A percentile compares a stretch with the other conserved stretches of the same genome.
Conservation (phyloP, 2,329 filamentous ascomycete genomes). For the Shiraia bambusicola region DNA sequence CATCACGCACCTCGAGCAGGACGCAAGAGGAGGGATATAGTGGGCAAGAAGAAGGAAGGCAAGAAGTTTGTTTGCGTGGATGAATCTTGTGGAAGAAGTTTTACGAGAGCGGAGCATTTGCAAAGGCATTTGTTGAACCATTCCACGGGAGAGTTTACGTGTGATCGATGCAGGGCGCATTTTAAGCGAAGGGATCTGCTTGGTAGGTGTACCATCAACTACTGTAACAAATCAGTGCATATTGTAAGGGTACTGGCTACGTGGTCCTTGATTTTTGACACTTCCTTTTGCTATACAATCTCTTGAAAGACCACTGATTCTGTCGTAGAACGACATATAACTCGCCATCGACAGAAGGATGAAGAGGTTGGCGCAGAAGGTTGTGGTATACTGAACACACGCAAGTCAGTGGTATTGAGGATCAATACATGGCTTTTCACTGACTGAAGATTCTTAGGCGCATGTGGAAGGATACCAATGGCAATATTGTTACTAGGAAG, state of each 20-base stretch:
- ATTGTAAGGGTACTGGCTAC: neutral
- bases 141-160: slow-evolving; percentile 58
- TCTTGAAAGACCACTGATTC: slow-evolving; percentile 19
- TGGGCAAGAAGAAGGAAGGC: slow-evolving; percentile 26
- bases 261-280: slow-evolving; percentile 2
- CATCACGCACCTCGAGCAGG: slow-evolving; percentile 47
- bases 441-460: slow-evolving; percentile 42
- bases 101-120: slow-evolving; percentile 91
- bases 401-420: slow-evolving; percentile 21
- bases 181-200: slow-evolving; percentile 63
- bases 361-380: slow-evolving; percentile 57
- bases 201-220: slow-evolving; percentile 47
- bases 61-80: slow-evolving; percentile 71
- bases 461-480: slow-evolving; percentile 57
- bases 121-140: slow-evolving; percentile 94
- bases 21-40: slow-evolving; percentile 64
- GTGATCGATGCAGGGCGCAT: slow-evolving; percentile 60
- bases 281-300: slow-evolving; percentile 2
- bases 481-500: slow-evolving; percentile 53
- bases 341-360: slow-evolving; percentile 56
- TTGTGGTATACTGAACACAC: slow-evolving; percentile 54
- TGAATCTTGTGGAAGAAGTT: slow-evolving; percentile 87
- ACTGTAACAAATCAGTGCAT: slow-evolving; percentile 1
- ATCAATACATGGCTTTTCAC: neutral
- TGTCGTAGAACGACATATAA: slow-evolving; percentile 58